Conservation (phyloP, 208 protist species). For the Crithidia mellificae region DNA sequence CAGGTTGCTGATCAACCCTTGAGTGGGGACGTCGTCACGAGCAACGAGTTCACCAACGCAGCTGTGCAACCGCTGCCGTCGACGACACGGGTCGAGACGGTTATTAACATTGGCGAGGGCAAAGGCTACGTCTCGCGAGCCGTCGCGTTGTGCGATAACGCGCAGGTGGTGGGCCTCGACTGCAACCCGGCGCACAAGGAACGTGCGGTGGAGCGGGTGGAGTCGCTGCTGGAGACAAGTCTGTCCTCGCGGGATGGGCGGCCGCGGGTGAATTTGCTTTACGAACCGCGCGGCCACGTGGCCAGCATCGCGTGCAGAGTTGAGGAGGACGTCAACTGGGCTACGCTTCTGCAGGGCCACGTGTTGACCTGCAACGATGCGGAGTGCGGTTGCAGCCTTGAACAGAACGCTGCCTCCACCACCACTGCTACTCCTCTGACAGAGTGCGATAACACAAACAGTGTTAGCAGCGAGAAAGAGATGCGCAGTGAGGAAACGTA, state of each 20-base stretch:
- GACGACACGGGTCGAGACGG: conserved; percentile 41
- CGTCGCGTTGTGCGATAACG: conserved; percentile 71
- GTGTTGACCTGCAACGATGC: conserved; percentile 38
- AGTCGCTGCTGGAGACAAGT: conserved; percentile 56
- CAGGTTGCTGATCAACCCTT: too few species aligned
- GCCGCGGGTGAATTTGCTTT: conserved; percentile 67
- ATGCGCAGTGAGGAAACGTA: background rate
- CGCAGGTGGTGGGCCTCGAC: conserved; percentile 87
- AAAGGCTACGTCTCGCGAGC: conserved; percentile 89
- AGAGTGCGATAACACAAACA: background rate
- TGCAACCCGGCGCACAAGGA: conserved; percentile 90
- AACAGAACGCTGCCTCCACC: background rate
- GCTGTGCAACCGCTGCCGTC: background rate
- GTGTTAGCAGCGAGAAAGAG: background rate
- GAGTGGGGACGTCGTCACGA: too few species aligned
- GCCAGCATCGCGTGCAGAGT: conserved; percentile 73
- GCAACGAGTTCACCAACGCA: too few species aligned
- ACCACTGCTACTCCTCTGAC: background rate
- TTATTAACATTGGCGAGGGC: conserved; percentile 90
- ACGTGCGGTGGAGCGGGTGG: conserved; percentile 55
- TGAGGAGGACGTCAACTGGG: conserved; percentile 52
- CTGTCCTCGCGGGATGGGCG: conserved; percentile 34
- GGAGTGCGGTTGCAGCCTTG: background rate
- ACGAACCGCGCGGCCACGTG: conserved; percentile 71
- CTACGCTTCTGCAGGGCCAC: conserved; percentile 46